Percentiles rank a stretch among this genome's conserved stretches.
Evolutionary conservation across 768 basidiomycete species (phyloP).

Genomic region (Solioccasus polychromus): DNA sequence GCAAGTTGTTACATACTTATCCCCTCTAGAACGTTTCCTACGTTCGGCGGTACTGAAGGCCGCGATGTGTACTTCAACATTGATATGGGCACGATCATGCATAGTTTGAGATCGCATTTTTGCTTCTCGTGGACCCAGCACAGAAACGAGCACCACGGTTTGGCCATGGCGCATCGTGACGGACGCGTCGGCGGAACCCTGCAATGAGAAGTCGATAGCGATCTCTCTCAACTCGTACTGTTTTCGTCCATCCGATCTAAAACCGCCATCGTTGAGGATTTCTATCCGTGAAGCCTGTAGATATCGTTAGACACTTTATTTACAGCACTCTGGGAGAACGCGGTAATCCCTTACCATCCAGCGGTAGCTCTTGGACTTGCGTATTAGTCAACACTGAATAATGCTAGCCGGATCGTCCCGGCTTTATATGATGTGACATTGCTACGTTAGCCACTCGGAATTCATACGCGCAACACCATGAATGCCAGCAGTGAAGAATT

Average conservation of each 20-base stretch:
- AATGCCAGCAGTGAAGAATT: conserved; percentile 5
- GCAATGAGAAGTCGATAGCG: conserved; percentile 70
- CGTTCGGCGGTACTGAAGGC: conserved; percentile 85
- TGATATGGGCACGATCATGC: conserved; percentile 86
- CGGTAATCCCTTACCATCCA: too few species aligned
- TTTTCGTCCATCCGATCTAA: conserved; percentile 89
- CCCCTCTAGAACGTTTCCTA: conserved; percentile 71
- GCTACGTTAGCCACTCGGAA: too few species aligned
- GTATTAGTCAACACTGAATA: too few species aligned
- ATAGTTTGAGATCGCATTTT: conserved; percentile 74
- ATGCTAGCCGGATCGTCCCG: too few species aligned
- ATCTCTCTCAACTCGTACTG: conserved; percentile 89
- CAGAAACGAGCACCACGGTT: conserved; percentile 82
- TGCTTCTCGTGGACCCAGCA: conserved; percentile 91
- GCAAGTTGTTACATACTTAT: conserved; percentile 66
- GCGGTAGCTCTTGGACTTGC: too few species aligned
- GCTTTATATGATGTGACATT: too few species aligned
- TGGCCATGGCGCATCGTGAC: conserved; percentile 85
- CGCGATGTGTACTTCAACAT: conserved; percentile 84
- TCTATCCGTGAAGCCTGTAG: conserved; percentile 55
- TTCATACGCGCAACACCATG: conserved; percentile 7
- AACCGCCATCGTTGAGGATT: conserved; percentile 80
- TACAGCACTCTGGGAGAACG: too few species aligned
- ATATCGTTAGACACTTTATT: not conserved
- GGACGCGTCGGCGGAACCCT: conserved; percentile 81